Percentiles rank a stretch among this genome's conserved stretches.
Conservation (phyloP, 2,329 filamentous ascomycete species). For the Zalaria sp. region DNA sequence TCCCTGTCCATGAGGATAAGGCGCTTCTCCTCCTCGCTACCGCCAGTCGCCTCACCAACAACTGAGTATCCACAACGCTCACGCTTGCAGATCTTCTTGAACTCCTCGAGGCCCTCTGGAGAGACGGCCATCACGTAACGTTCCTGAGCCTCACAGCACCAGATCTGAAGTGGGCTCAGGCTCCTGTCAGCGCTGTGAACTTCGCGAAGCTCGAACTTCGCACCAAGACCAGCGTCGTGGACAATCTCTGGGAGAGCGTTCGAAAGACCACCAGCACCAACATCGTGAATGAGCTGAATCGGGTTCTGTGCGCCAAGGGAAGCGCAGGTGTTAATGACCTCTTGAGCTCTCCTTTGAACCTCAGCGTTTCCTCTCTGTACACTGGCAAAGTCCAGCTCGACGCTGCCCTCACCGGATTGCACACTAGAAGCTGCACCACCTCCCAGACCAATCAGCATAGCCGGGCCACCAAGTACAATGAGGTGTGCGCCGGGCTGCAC, state of each 20-base stretch:
- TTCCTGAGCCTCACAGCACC: constrained; percentile 96
- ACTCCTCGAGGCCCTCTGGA: constrained; percentile 59
- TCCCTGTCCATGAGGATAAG: constrained; percentile 74
- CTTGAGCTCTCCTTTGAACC: constrained; percentile 87
- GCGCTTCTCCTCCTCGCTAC: constrained; percentile 48
- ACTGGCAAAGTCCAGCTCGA: constrained; percentile 90
- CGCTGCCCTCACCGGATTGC: constrained; percentile 73
- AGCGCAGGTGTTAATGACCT: constrained; percentile 92
- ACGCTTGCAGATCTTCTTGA: constrained; percentile 55
- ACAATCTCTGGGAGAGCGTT: constrained; percentile 80
- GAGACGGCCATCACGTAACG: constrained; percentile 87
- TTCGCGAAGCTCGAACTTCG: constrained; percentile 86
- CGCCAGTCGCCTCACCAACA: constrained; percentile 58
- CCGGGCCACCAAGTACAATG: constrained; percentile 85
- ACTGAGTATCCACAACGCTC: constrained; percentile 89
- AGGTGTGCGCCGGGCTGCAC: constrained; percentile 82
- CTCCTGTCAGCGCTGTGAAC: constrained; percentile 79
- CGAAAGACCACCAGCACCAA: constrained; percentile 80
- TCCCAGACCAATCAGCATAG: constrained; percentile 94
- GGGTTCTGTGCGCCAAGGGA: constrained; percentile 74
- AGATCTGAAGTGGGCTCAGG: constrained; percentile 94
- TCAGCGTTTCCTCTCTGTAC: constrained; percentile 96
- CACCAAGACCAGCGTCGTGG: constrained; percentile 81
- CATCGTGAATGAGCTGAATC: constrained; percentile 94
- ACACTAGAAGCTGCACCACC: constrained; percentile 91